Conservation (phyloP, 345 rosid genomes). For the Litchi chinensis region DNA sequence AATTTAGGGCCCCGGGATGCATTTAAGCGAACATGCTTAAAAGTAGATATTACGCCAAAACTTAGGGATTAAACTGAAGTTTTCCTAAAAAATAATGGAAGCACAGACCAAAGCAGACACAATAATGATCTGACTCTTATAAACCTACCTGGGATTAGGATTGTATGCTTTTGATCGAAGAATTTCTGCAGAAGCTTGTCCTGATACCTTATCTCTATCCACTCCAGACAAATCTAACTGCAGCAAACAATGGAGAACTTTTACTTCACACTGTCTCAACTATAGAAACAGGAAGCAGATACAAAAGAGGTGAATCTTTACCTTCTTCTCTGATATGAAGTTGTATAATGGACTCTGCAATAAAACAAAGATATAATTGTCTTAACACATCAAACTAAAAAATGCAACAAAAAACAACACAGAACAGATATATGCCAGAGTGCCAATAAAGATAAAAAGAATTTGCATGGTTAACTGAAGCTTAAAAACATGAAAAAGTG, state of each 20-base stretch:
- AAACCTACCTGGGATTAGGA: slow-evolving; percentile 44
- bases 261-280: neutral
- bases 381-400: slow-evolving; percentile 11
- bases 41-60: no score
- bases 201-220: slow-evolving; percentile 84
- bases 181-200: slow-evolving; percentile 78
- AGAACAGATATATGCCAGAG: slow-evolving; percentile 13
- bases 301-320: slow-evolving; percentile 31
- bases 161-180: slow-evolving; percentile 38
- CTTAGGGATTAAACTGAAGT: no score
- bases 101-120: slow-evolving; percentile 13
- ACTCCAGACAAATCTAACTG: slow-evolving; percentile 77
- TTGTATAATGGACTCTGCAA: slow-evolving; percentile 92
- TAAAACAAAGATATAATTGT: slow-evolving; percentile 28
- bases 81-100: neutral
- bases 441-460: slow-evolving; percentile 15
- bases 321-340: slow-evolving; percentile 83
- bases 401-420: slow-evolving; percentile 2
- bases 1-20: no score
- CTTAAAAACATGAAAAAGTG: slow-evolving; percentile 24
- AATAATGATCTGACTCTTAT: slow-evolving; percentile 17
- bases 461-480: slow-evolving; percentile 17
- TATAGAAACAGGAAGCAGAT: slow-evolving; percentile 14
- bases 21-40: no score
- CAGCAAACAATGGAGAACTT: slow-evolving; percentile 20